Evolutionary conservation across 2,329 filamentous ascomycete genomes (phyloP).

Genomic region (Neopestalotiopsis sp.): DNA sequence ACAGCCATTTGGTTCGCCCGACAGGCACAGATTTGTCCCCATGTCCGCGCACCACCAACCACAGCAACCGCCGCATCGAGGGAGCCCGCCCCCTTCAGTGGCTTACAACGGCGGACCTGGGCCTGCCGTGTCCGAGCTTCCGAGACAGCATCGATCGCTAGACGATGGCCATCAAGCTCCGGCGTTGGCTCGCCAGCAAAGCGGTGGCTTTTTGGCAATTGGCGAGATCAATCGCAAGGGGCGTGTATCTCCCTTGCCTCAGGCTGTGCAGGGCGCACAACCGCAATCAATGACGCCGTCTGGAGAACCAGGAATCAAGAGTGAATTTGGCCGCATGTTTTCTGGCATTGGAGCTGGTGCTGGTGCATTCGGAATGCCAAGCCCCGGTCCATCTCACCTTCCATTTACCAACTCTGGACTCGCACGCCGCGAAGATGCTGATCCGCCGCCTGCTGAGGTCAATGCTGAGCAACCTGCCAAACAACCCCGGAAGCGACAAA

Average conservation of each 20-base stretch:
- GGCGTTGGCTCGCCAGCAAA: conserved; percentile 61
- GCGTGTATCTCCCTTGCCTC: conserved; percentile 85
- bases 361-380: conserved; percentile 55
- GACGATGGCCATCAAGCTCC: conserved; percentile 55
- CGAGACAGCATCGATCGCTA: conserved; percentile 43
- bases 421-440: conserved; percentile 59
- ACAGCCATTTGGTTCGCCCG: conserved; percentile 55
- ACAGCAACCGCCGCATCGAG: conserved; percentile 43
- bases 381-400: conserved; percentile 52
- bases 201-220: conserved; percentile 72
- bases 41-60: conserved; percentile 40
- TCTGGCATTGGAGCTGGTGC: conserved; percentile 79
- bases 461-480: conserved; percentile 48
- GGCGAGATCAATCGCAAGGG: conserved; percentile 84
- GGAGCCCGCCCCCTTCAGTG: conserved; percentile 54
- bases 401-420: conserved; percentile 53
- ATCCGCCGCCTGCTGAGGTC: conserved; percentile 50
- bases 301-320: conserved; percentile 89
- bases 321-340: conserved; percentile 93
- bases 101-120: conserved; percentile 53
- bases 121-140: conserved; percentile 47
- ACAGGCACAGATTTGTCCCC: conserved; percentile 51
- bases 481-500: conserved; percentile 58
- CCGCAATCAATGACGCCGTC: conserved; percentile 78
- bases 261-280: conserved; percentile 92